Evolutionary conservation across 805 yeast species (phyloP), one percentile per base, ranked within the genome.

Genomic region (Teunomyces kruisii): DNA sequence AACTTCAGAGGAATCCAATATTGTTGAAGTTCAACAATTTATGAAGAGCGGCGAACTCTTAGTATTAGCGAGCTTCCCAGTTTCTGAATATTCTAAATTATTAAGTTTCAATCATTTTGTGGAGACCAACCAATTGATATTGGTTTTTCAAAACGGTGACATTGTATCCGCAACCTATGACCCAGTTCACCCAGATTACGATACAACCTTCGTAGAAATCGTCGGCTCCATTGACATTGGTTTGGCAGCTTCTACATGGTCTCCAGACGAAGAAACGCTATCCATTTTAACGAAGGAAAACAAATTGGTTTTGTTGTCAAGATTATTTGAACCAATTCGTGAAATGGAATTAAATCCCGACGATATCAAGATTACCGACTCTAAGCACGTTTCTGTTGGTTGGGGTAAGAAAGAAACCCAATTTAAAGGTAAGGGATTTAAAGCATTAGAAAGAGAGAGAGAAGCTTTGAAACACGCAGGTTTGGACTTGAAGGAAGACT

Each of bases 351-450:
- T 90, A 48, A 64, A 75, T 38, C 68, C 78, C 0, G 76, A 75
- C 7, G 99, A 94, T 61, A 72, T 91, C 39, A 59, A 64, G 32
- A 65, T 70, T 32, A 67, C 80, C 40, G 70, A 74, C 27, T 83
- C 90, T 1, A 84, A 83, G 53, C 96, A 94, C 59, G 97, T 94
- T 30, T 84, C 92, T 22, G 97, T 94, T 35, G 99, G 99, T 19
- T 94, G 99, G 99, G 99, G 99, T 59, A 87, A 86, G 50, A 84
- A 85, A 54, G 98, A 92, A 63, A 94, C 99, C 0, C 99, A 94
- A 67, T 94, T 94, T 65, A 83, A 86, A 65, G 99, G 99, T 42
- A 84, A 79, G 58, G 99, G 99, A 51, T 94, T 87, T 26, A 84
- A 84, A 56, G 89, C 86, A 6, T 59, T 79, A 48, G 61, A 61